A percentile compares a stretch with the other conserved stretches of the same genome.
Conservation (phyloP, 1,139 yeast genomes). For the Yamadazyma mexicana region DNA sequence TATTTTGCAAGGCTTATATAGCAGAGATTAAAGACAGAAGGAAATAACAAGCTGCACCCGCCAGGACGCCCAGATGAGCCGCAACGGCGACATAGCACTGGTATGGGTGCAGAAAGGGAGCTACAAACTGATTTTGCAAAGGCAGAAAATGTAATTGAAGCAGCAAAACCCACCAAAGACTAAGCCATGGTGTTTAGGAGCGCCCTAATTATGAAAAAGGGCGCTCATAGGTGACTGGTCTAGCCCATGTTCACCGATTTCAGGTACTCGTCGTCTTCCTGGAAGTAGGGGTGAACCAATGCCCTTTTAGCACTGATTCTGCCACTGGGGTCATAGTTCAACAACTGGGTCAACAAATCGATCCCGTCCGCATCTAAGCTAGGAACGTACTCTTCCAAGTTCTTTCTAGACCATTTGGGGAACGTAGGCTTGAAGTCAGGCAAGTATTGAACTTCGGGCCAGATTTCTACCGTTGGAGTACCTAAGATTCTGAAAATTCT, state of each 20-base stretch:
- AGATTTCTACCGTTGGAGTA: constrained; percentile 87
- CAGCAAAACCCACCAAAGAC: too few relatives aligned
- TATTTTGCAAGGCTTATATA: constrained; percentile 6
- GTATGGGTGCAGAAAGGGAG: too few relatives aligned
- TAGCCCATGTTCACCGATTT: constrained; percentile 44
- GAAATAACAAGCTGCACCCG: neutral
- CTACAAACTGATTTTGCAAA: too few relatives aligned
- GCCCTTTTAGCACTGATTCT: constrained; percentile 96
- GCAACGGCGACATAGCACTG: neutral
- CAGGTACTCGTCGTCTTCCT: constrained; percentile 44
- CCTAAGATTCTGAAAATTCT: constrained; percentile 91
- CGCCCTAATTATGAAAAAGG: too few relatives aligned
- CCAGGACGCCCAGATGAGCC: neutral
- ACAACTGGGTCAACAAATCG: constrained; percentile 74
- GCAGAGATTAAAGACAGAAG: neutral
- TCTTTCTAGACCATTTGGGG: constrained; percentile 89
- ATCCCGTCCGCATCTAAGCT: constrained; percentile 79
- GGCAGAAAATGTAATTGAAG: too few relatives aligned
- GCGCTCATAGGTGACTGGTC: too few relatives aligned
- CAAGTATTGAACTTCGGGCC: constrained; percentile 95
- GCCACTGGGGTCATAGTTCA: constrained; percentile 90
- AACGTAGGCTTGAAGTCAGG: constrained; percentile 95
- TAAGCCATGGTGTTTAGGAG: too few relatives aligned
- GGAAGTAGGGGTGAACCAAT: constrained; percentile 85
- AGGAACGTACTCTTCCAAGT: constrained; percentile 73